phyloP scores from a whole-genome alignment of 371 early-diverging fungal species.

The Syncephalastrum sp. region DNA sequence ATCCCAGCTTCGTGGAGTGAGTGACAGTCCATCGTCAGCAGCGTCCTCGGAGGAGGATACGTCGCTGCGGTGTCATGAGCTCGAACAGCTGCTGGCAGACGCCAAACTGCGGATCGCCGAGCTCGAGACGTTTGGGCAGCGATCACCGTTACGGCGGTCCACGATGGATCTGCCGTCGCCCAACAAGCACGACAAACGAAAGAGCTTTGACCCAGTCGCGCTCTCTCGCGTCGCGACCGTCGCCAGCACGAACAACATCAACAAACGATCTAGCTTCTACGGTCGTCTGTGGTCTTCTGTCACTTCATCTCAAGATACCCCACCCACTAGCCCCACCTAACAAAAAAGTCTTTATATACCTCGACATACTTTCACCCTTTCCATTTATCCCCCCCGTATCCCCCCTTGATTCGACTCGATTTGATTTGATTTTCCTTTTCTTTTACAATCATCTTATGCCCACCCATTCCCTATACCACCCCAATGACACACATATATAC shows the following conservation, averaged over 20 bases:
- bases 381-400: no score
- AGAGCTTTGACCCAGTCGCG: constrained; percentile 9
- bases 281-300: constrained; percentile 23
- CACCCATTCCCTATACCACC: constrained; percentile 10
- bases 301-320: constrained; percentile 19
- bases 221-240: constrained; percentile 3
- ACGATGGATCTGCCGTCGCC: neutral
- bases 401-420: no score
- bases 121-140: constrained; percentile 20
- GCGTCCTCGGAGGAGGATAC: neutral
- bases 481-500: neutral
- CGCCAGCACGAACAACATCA: constrained; percentile 3
- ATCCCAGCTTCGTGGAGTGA: neutral
- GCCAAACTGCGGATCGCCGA: constrained; percentile 31
- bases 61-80: constrained; percentile 22
- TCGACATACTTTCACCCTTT: no score
- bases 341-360: no score
- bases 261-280: constrained; percentile 25
- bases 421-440: no score
- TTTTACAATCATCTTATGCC: constrained; percentile 5
- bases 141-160: neutral
- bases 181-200: constrained; percentile 10
- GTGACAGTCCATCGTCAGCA: neutral
- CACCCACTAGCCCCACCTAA: constrained; percentile 22
- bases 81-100: constrained; percentile 29